Evolutionary conservation across 257 asterid species (phyloP).

Genomic region (Gynochthodes officinalis): DNA sequence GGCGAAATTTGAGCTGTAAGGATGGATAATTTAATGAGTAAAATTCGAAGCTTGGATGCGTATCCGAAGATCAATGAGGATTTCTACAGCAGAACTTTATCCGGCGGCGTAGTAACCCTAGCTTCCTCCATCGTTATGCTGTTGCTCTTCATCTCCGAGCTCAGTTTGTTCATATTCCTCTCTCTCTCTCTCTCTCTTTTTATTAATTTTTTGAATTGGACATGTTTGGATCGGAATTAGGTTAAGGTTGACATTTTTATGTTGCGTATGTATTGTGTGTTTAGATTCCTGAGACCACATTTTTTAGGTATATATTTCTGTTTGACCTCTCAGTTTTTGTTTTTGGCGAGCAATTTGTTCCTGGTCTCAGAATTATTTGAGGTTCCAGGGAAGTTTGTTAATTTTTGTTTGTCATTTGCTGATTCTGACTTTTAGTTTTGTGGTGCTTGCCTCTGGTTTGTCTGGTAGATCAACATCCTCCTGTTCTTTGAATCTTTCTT

Average conservation of each 20-base stretch:
- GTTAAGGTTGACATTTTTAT: not conserved
- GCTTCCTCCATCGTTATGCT: conserved; percentile 84
- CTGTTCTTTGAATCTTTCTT: not conserved
- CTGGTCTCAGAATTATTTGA: not conserved
- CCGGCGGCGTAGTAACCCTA: conserved; percentile 87
- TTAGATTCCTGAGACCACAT: not conserved
- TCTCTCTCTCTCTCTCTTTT: conserved; percentile 10
- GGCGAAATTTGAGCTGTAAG: not conserved
- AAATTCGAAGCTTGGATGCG: conserved; percentile 73
- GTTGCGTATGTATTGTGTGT: not conserved
- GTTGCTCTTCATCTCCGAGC: conserved; percentile 90
- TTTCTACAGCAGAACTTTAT: conserved; percentile 93
- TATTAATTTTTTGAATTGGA: conserved; percentile 4
- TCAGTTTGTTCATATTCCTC: conserved; percentile 77
- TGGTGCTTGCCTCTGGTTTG: not conserved
- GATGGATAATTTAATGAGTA: conserved; percentile 72
- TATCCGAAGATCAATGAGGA: conserved; percentile 98
- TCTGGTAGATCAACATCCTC: not conserved
- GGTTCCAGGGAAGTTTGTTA: not conserved
- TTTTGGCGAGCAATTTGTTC: not conserved
- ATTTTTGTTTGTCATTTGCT: not conserved
- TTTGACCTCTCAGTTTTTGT: not conserved
- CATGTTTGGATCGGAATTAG: not conserved
- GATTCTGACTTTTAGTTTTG: not conserved
- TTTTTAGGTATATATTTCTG: not conserved